Percentiles rank a stretch among this genome's conserved stretches.
phyloP scores from a whole-genome alignment of 306 rosid species.

The Corylus americana region DNA sequence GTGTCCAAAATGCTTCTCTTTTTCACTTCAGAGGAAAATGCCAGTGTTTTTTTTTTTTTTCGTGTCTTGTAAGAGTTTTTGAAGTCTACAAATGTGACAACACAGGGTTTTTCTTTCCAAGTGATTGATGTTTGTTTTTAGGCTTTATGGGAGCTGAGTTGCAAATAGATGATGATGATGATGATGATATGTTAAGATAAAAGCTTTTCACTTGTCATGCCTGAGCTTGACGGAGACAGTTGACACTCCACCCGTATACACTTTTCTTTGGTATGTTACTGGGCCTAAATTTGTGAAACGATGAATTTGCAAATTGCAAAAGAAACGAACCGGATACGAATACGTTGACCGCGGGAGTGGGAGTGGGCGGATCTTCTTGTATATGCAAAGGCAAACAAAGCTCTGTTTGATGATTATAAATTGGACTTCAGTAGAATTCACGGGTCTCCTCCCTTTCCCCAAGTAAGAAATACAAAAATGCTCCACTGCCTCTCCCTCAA shows the following conservation, averaged over 20 bases:
- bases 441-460: not conserved
- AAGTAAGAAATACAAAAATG: conserved; percentile 26
- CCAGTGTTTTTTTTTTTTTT: not conserved
- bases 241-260: no score
- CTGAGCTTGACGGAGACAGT: no score
- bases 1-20: no score
- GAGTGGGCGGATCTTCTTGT: not conserved
- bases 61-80: not conserved
- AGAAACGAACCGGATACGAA: no score
- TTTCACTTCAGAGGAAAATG: no score
- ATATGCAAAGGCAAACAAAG: not conserved
- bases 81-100: not conserved
- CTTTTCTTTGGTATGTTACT: no score
- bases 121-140: no score
- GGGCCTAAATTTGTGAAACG: no score
- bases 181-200: not conserved
- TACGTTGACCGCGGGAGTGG: not conserved
- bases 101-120: no score
- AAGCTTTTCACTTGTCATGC: no score
- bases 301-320: no score
- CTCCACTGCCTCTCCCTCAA: conserved; percentile 43
- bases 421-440: not conserved
- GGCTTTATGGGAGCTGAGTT: not conserved
- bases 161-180: not conserved
- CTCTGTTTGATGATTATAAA: not conserved